Base-by-base conservation (phyloP, 257 asterid genomes). In the Gentiana macrophylla region DNA sequence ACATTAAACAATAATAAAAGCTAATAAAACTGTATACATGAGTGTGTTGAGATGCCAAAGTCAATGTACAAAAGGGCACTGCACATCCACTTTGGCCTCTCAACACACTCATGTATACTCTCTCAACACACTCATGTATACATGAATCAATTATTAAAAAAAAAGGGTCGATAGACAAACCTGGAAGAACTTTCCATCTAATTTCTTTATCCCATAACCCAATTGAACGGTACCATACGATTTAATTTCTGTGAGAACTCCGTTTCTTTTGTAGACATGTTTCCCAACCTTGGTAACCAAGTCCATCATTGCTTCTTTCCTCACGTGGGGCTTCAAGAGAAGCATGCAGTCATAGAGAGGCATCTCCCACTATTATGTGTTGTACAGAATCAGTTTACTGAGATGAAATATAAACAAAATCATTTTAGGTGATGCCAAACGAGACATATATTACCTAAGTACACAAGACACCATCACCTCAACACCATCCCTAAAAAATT, bases 261-360 rank as follows among this genome's bases (percentile, higher is more conserved):
- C 95, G 55, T 86, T 89, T 70, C 75, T 89, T 67, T 72, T 72
- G 53, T 61, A 78, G 4, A 74, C 89, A 52, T 84, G 95, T 61
- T 80, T 84, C 55, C 94, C 94, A 43, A 89, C 73, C 37, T 82
- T 75, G 15, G 66, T 6, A 61, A 77, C 63, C 73, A 89, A 72
- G 62, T 81, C 93, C 56, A 80, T 8, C 45, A 71, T 2, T 34
- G 71, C 73, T 72, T 66, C 88, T 58, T 55, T 59, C 12, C 5
- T 8, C 12, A 86, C 74, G 52, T 57, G 71, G 58, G 95, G 90
- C 64, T 89, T 89, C 77, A 86, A 52, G 74, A 89, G 72, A 66
- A 89, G 86, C 94, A 86, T 72, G 65, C 95, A 89, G 62, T 89
- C 97, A 52, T 89, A 89, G 33, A 89, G 93, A 48, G 97, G 95